Base-by-base conservation (phyloP, 1,284 basidiomycete genomes). In the Butyriboletus appendiculatus region DNA sequence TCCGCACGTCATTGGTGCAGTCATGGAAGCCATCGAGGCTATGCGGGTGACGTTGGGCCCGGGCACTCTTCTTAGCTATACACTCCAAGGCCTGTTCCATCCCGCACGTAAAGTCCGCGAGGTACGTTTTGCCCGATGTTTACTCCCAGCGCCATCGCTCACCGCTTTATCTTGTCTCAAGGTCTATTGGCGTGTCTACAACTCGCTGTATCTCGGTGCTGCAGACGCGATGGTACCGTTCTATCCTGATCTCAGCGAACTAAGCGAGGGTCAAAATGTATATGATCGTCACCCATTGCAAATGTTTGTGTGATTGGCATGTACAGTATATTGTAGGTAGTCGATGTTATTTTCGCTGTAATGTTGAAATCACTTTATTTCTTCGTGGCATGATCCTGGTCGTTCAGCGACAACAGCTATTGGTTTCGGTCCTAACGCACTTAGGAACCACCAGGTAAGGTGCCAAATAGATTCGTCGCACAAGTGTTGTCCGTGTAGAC, bases 21-120 rank as follows among this genome's bases (percentile, higher is more conserved):
- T 96, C 47, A 95, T 96, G 92, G 94, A 96, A 50, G 95, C 95
- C 1, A 83, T 99, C 65, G 97, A 99, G 74, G 92, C 92, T 4
- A 97, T 99, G 93, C 84, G 96, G 22, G 89, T 99, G 40, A 94
- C 94, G 8, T 77, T 99, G 26, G 97, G 97, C 1, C 94, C 96
- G 0, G 97, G 97, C 34, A 84, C 98, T 5, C 77, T 99, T 33
- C 77, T 99, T 60, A 91, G 89, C 67, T 96, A 97, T 68, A 86
- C 90, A 32, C 75, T 96, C n/a, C 93, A 96, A 71, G 95, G 95
- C 2, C 73, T 98, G 53, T 96, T 94, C 83, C 95, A 97, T 67
- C 96, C 96, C 0, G 96, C 97, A 5, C 81, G 97, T 55, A 96
- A 96, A 71, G 97, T 99, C 16, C 83, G 96, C 52, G 97, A 99